A percentile compares a stretch with the other conserved stretches of the same genome.
phyloP scores from a whole-genome alignment of 2,329 filamentous ascomycete species.

The Verticillium alfalfae region DNA sequence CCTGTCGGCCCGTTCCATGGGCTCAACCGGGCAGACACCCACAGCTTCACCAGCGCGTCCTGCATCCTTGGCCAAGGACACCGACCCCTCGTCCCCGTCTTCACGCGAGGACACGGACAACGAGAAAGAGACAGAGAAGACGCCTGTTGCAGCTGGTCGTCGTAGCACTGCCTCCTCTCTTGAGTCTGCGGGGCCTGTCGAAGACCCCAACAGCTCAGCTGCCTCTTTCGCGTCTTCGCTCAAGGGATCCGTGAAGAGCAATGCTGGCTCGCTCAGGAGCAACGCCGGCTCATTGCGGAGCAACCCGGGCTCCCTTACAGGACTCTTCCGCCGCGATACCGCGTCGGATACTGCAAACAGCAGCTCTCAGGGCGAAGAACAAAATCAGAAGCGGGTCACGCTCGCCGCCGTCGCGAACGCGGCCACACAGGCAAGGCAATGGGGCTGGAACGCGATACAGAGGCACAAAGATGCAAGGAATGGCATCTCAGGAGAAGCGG shows the following conservation, averaged over 20 bases:
- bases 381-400: conserved; percentile 39
- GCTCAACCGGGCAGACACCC: conserved; percentile 44
- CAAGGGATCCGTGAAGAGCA: conserved; percentile 31
- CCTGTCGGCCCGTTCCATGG: conserved; percentile 56
- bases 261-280: conserved; percentile 23
- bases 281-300: too few species aligned
- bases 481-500: conserved; percentile 6
- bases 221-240: conserved; percentile 3
- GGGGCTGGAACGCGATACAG: conserved; percentile 54
- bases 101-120: conserved; percentile 37
- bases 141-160: conserved; percentile 19
- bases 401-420: conserved; percentile 50
- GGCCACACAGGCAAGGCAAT: conserved; percentile 50
- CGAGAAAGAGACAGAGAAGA: conserved; percentile 26
- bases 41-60: conserved; percentile 26
- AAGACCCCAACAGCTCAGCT: conserved; percentile 20
- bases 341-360: conserved; percentile 27
- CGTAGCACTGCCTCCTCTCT: conserved; percentile 32
- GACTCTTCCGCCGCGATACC: conserved; percentile 34
- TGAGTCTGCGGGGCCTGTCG: conserved; percentile 20
- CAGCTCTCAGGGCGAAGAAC: conserved; percentile 23
- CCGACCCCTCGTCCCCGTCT: conserved; percentile 31
- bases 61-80: conserved; percentile 34
- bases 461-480: conserved; percentile 37
- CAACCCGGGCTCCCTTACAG: conserved; percentile 30